A percentile compares a stretch with the other conserved stretches of the same genome.
These are phyloP conservation scores for Phoma sp. DNA, from an alignment of 2,329 filamentous ascomycete species.

Conservation along the genomic window DNA sequence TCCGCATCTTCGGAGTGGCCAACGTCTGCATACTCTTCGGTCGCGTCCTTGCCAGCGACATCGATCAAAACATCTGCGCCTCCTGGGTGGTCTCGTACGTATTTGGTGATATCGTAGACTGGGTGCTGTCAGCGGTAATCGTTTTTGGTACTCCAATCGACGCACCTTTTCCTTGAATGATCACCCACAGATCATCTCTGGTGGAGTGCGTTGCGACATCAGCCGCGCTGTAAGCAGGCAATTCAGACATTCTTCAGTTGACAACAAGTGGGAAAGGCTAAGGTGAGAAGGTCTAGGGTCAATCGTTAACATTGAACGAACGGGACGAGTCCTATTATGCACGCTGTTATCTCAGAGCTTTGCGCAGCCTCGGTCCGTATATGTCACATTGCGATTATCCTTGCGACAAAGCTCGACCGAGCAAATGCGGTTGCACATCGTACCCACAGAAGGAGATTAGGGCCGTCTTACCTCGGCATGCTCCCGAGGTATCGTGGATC, in stretches of 20 bases:
- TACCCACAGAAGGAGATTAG: slow-evolving; percentile 16
- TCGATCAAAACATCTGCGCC: slow-evolving; percentile 52
- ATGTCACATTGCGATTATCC: slow-evolving; percentile 7
- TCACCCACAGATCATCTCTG: slow-evolving; percentile 62
- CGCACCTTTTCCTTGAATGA: slow-evolving; percentile 56
- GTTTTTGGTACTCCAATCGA: neutral
- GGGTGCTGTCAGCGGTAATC: slow-evolving; percentile 3
- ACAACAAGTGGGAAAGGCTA: neutral
- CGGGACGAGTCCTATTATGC: slow-evolving; percentile 17
- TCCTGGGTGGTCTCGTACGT: slow-evolving; percentile 65
- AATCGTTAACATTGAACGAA: slow-evolving; percentile 12
- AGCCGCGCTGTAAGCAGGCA: slow-evolving; percentile 20
- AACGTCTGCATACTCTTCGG: slow-evolving; percentile 53
- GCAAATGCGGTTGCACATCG: slow-evolving; percentile 10
- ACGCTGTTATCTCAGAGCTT: slow-evolving; percentile 11
- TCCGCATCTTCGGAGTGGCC: slow-evolving; percentile 57
- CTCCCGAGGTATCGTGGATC: slow-evolving; percentile 11
- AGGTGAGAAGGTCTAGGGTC: neutral
- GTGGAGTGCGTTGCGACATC: slow-evolving; percentile 61
- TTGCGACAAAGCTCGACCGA: slow-evolving; percentile 12
- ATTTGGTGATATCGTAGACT: slow-evolving; percentile 67
- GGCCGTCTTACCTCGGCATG: slow-evolving; percentile 14
- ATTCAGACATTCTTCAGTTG: slow-evolving; percentile 21
- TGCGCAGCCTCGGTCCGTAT: slow-evolving; percentile 19
- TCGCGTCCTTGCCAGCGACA: slow-evolving; percentile 53